Evolutionary conservation across 768 basidiomycete genomes (phyloP), one percentile per base, ranked within the genome.

Genomic region (Tulasnella sp.): DNA sequence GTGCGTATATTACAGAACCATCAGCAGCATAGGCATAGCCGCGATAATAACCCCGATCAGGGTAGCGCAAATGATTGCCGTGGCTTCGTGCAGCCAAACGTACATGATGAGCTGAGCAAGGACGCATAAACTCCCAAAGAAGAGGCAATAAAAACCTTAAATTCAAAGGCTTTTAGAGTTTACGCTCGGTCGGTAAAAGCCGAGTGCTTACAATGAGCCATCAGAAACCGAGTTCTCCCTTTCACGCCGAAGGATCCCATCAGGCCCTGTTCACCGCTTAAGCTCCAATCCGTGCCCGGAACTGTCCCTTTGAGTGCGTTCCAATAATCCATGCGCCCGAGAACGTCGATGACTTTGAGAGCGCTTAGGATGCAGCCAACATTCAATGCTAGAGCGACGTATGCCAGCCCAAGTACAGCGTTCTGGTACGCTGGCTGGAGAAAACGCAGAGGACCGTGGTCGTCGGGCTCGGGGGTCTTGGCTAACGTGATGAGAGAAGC

Each of bases 171-270:
- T 26, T 67, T 67, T 35, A 26, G 32, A 67, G 44, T 44, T 44
- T 44, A 44, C 44, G 16, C 15, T 44, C 11, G 15, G 7, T 44
- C 44, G 11, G 44, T 44, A 44, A 5, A 26, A 67, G 61, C 5
- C 10, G 26, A 67, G 61, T 6, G 26, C 61, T 67, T 35, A 67
- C 61, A 67, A 13, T 67, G 61, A 13, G 5, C 15, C 32, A 67
- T 67, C 11, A 67, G 29, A 1, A 67, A 67, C 4, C 61, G 61
- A 32, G 61, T 67, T 26, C 61, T 26, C 6, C 61, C 61, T 32
- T 67, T 67, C 29, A 67, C 61, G 61, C 61, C 61, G 29, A 26
- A 67, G 32, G 61, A 67, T 67, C 61, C 61, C 61, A 67, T 29
- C 2, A 67, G 61, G 11, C 13, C 61, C 16, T 29, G 3, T 26